A percentile compares a stretch with the other conserved stretches of the same genome.
Evolutionary conservation across 75 land plant genomes (phyloP).

Genomic region (Selaginella moellendorffii): DNA sequence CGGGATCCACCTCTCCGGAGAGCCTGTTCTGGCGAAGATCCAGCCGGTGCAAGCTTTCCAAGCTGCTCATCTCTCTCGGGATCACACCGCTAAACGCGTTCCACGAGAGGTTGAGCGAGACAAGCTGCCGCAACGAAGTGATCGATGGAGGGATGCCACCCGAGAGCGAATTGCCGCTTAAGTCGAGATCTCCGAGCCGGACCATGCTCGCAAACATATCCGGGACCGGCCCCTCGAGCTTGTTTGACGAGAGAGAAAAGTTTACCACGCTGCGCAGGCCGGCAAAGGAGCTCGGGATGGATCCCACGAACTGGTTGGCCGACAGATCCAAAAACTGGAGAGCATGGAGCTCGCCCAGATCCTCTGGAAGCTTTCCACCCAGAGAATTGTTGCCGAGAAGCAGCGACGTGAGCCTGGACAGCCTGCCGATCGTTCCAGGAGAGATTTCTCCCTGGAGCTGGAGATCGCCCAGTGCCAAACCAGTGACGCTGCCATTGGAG

Average conservation of each 20-base stretch:
- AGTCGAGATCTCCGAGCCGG: not conserved
- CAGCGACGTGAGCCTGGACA: constrained; percentile 4
- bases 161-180: not conserved
- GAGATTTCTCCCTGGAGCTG: constrained; percentile 7
- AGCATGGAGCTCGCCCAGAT: constrained; percentile 35
- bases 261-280: not conserved
- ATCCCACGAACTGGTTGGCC: not conserved
- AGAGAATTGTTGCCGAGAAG: constrained; percentile 6
- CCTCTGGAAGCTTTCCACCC: constrained; percentile 41
- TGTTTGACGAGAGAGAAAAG: not conserved
- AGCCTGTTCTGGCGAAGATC: constrained; percentile 1
- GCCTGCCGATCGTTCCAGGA: constrained; percentile 4
- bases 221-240: constrained; percentile 40
- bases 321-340: not conserved
- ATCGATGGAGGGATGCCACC: constrained; percentile 32
- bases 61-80: not conserved
- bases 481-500: not conserved
- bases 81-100: not conserved
- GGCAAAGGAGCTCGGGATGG: not conserved
- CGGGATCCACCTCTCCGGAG: not conserved
- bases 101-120: not conserved
- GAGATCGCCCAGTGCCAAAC: constrained; percentile 8
- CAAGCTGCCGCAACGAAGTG: constrained; percentile 20
- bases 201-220: constrained; percentile 22
- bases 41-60: not conserved